These are phyloP conservation scores for Mikania micrantha DNA, from an alignment of 129 eudicot species.

Conservation along the genomic window DNA sequence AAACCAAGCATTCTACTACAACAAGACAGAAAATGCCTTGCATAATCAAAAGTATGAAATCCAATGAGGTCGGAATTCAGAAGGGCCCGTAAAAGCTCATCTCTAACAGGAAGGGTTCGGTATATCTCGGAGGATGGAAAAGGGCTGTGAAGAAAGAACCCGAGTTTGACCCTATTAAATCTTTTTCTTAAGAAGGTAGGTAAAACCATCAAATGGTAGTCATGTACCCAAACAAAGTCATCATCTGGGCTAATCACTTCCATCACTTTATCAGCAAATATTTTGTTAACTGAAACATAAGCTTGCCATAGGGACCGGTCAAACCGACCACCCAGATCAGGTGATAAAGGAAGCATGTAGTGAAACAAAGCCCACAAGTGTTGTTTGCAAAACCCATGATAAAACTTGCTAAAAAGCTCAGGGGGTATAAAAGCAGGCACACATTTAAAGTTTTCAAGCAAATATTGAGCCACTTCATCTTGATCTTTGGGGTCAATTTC, in stretches of 20 bases:
- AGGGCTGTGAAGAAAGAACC: constrained; percentile 77
- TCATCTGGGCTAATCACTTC: constrained; percentile 90
- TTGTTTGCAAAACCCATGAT: constrained; percentile 91
- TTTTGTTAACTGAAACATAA: constrained; percentile 81
- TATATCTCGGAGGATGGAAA: constrained; percentile 86
- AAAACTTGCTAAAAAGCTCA: constrained; percentile 66
- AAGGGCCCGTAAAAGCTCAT: constrained; percentile 74
- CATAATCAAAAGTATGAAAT: constrained; percentile 86
- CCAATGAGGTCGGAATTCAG: constrained; percentile 81
- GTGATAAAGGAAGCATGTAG: constrained; percentile 91
- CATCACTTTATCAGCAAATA: constrained; percentile 92
- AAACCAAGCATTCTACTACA: constrained; percentile 93
- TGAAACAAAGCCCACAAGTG: constrained; percentile 92
- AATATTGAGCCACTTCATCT: constrained; percentile 72
- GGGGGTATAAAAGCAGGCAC: constrained; percentile 87
- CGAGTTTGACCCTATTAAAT: constrained; percentile 79
- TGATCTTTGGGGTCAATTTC: constrained; percentile 69
- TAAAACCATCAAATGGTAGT: constrained; percentile 83
- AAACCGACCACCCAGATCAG: constrained; percentile 87
- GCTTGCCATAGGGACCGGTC: constrained; percentile 91
- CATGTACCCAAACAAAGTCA: constrained; percentile 91
- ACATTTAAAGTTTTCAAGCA: constrained; percentile 78
- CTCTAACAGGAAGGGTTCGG: constrained; percentile 76
- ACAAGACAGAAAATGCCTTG: constrained; percentile 82
- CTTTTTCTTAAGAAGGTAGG: constrained; percentile 82